These are phyloP conservation scores for Penicillium rolfsii DNA, from an alignment of 2,329 filamentous ascomycete genomes.

Conservation along the genomic window DNA sequence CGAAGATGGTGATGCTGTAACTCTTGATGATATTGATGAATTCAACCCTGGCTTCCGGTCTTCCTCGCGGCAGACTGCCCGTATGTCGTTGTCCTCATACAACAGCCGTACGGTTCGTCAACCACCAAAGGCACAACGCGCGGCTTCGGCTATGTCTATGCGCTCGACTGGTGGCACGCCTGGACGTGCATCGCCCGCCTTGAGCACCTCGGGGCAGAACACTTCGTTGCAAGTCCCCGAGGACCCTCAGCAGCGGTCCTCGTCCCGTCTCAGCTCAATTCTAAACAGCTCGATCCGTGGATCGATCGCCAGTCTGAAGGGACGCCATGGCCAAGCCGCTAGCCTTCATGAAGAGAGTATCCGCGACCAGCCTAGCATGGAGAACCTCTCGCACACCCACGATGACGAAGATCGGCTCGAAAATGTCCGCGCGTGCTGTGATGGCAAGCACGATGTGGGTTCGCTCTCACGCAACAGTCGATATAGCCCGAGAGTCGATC, in stretches of 20 bases:
- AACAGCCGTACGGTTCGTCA: conserved; percentile 72
- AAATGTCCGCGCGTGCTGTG: conserved; percentile 95
- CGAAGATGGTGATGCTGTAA: conserved; percentile 64
- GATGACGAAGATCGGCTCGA: conserved; percentile 73
- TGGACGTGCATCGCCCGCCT: conserved; percentile 41
- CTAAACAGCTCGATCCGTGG: conserved; percentile 53
- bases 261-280: conserved; percentile 53
- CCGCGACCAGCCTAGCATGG: conserved; percentile 69
- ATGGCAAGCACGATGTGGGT: conserved; percentile 78
- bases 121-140: conserved; percentile 58
- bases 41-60: conserved; percentile 73
- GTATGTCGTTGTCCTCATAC: conserved; percentile 74
- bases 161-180: conserved; percentile 42
- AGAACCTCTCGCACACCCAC: conserved; percentile 76
- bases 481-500: conserved; percentile 45
- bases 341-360: conserved; percentile 46
- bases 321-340: conserved; percentile 42
- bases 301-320: conserved; percentile 55
- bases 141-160: conserved; percentile 44
- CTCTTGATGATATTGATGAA: conserved; percentile 67
- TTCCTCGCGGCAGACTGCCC: conserved; percentile 58
- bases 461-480: conserved; percentile 47
- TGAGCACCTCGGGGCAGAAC: conserved; percentile 38
- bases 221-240: conserved; percentile 40
- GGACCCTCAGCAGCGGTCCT: conserved; percentile 47